phyloP scores from a whole-genome alignment of 1,139 yeast species.

The Zygosaccharomyces sapae region DNA sequence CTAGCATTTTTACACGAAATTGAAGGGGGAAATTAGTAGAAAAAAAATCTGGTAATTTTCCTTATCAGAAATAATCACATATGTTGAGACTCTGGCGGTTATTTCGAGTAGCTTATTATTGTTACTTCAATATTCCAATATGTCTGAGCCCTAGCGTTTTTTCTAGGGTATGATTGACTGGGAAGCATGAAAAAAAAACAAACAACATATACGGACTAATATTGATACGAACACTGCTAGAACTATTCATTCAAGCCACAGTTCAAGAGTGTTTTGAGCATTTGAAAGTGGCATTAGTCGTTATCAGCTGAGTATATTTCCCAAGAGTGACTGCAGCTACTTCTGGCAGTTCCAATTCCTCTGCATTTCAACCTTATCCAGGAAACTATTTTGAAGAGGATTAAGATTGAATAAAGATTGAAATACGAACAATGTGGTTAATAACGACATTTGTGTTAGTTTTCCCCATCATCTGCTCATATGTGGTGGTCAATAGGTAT shows the following conservation, averaged over 20 bases:
- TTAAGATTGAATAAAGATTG: not conserved
- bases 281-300: not conserved
- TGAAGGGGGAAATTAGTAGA: not conserved
- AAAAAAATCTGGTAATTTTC: not conserved
- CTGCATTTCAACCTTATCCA: not conserved
- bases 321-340: not conserved
- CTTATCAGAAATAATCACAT: not conserved
- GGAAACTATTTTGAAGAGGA: not conserved
- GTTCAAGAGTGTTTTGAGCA: not conserved
- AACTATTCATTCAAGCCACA: not conserved
- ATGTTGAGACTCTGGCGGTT: not conserved
- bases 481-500: constrained; percentile 27
- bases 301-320: not conserved
- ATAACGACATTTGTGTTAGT: constrained; percentile 11
- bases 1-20: not conserved
- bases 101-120: not conserved
- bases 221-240: not conserved
- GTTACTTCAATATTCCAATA: not conserved
- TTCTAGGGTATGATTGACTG: not conserved
- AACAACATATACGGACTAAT: not conserved
- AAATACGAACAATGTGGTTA: constrained; percentile 11
- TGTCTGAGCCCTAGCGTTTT: not conserved
- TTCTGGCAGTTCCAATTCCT: not conserved
- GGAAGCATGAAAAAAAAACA: not conserved
- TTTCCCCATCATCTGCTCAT: constrained; percentile 16